Evolutionary conservation across 768 basidiomycete genomes (phyloP), one percentile per base, ranked within the genome.

Genomic region (Tephrocybe sp.): DNA sequence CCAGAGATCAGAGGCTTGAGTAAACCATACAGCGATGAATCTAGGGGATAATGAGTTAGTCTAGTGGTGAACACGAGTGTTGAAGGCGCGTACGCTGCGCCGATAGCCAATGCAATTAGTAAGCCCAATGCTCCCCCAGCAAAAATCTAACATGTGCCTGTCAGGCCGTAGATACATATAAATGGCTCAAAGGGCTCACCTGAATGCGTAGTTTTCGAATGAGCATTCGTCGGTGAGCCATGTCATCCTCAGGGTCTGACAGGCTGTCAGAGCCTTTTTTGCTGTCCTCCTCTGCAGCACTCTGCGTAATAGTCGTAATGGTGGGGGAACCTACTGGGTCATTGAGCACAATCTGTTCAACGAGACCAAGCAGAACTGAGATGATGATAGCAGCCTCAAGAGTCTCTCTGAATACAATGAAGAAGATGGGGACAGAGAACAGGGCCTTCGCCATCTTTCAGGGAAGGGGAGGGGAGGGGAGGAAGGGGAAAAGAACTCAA

Each of bases 21-120:
- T 98, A 71, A 96, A 98, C 88, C 93, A 98, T 36, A 97, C 80
- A 6, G 89, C 92, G 55, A 98, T 88, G 69, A 96, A 98, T 1
- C 75, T 76, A 48, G 38, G 35, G 10, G 20, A 36, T 43, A 26
- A 46, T 42, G 26, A 51, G 34, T 23, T 20, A 26, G 22, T 48
- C 17, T n/a, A 41, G 45, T n/a, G 6, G 10, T 17, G 26, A 16
- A 31, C 6, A 19, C 22, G 3, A 11, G 23, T 12, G 5, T 2
- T 2, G n/a, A 43, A 14, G 17, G 23, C 2, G 62, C 74, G 52
- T 56, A 79, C 73, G 92, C 85, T 11, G 89, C 92, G 31, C 95
- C 96, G 52, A 98, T 85, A 32, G 85, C 78, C 19, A 91, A 65
- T 5, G 96, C 86, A 39, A 93, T 71, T 52, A 87, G 65, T n/a